Evolutionary conservation across 2,329 filamentous ascomycete species (phyloP), one percentile per base, ranked within the genome.

Genomic region (Trichophyton schoenleinii): DNA sequence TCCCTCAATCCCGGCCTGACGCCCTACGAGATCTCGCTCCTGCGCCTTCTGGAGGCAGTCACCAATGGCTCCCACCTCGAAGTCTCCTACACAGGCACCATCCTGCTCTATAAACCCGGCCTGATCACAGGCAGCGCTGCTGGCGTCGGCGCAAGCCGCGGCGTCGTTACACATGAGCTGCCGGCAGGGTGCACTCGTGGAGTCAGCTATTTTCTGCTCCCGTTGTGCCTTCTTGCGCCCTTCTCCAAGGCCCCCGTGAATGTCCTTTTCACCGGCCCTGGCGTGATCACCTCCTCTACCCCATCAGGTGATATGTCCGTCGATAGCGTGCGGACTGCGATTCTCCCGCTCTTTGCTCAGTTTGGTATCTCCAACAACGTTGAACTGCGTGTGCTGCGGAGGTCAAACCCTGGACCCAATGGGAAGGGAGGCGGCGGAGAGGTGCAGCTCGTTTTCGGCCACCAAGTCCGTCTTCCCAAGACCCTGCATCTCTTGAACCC

Each of bases 51-150:
- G 70, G 94, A 97, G 74, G 83, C 89, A 67, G 82, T 99, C 69
- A 99, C 94, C 70, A 99, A 99, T 79, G 94, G 94, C 76, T 89
- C 88, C 62, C 86, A 88, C 61, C 90, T 97, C 77, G 91, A 96
- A 70, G 96, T 99, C 68, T 96, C 91, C 9, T 94, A 95, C 77
- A 96, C 91, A 1, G 94, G 94, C 71, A 97, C 94, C 0, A 91
- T 90, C 0, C 83, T 99, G 61, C 87, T 91, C 42, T 99, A 95
- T 77, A 87, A 89, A 66, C 94, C 94, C 0, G 94, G 94, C 41
- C 80, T 99, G 46, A 95, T 99, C 69, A 94, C 90, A 0, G 94
- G 94, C 64, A 87, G 86, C 55, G 84, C 88, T 25, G 80, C 88
- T 20, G 90, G 89, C 18, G 81, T 86, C 58, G 89, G 89, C 68